phyloP scores from a whole-genome alignment of 2,329 filamentous ascomycete species.

The Venturia carpophila region DNA sequence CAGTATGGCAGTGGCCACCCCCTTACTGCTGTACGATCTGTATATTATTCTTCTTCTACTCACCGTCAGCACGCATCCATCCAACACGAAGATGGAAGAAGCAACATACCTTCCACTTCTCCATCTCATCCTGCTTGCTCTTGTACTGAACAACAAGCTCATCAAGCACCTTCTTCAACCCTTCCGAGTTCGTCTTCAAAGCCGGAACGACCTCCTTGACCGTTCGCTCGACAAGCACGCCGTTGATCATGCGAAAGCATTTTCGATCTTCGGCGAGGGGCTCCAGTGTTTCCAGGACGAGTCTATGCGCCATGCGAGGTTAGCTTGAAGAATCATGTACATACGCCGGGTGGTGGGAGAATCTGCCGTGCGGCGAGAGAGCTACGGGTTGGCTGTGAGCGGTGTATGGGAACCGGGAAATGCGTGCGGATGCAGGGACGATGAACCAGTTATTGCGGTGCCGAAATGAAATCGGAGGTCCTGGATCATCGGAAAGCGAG shows the following conservation, averaged over 20 bases:
- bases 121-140: constrained; percentile 85
- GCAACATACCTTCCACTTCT: constrained; percentile 86
- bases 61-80: constrained; percentile 19
- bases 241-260: constrained; percentile 98
- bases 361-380: neutral
- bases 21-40: constrained; percentile 70
- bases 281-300: constrained; percentile 85
- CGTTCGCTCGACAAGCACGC: constrained; percentile 87
- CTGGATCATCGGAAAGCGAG: constrained; percentile 18
- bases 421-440: neutral
- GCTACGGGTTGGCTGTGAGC: neutral
- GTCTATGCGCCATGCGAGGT: constrained; percentile 44
- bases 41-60: constrained; percentile 82
- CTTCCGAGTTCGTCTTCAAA: constrained; percentile 87
- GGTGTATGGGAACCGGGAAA: constrained; percentile 9
- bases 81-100: neutral
- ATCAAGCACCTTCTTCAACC: constrained; percentile 86
- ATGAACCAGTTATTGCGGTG: constrained; percentile 26
- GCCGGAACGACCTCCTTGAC: constrained; percentile 88
- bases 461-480: constrained; percentile 21
- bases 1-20: neutral
- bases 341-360: neutral
- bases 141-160: constrained; percentile 97
- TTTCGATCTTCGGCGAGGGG: constrained; percentile 80
- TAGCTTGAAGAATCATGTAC: neutral